These are phyloP conservation scores for Gaillardinia entomophila DNA, from an alignment of 805 yeast genomes.

Conservation along the genomic window DNA sequence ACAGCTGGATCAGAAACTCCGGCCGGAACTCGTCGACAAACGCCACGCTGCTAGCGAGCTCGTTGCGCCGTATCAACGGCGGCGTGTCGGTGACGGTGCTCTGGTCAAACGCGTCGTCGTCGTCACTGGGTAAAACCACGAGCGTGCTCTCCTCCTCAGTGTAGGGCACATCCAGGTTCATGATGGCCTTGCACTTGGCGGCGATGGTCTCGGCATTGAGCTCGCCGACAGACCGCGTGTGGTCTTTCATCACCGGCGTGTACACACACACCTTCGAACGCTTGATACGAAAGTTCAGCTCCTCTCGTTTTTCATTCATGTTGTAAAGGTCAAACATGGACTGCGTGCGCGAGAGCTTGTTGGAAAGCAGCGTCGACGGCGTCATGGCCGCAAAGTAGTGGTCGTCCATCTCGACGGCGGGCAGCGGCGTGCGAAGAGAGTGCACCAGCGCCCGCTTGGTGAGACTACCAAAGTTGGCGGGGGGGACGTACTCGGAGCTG, in stretches of 20 bases:
- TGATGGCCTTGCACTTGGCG: constrained; percentile 17
- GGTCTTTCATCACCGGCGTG: constrained; percentile 13
- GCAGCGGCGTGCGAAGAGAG: constrained; percentile 30
- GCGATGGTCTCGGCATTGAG: constrained; percentile 14
- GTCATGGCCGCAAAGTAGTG: background rate
- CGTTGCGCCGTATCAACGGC: constrained; percentile 9
- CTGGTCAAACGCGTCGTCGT: constrained; percentile 5
- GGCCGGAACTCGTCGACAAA: constrained; percentile 48
- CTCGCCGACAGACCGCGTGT: constrained; percentile 11
- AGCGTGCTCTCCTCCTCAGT: constrained; percentile 2
- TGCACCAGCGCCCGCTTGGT: constrained; percentile 21
- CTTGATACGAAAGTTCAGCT: constrained; percentile 5
- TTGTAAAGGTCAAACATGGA: constrained; percentile 26
- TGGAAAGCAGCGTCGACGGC: constrained; percentile 7
- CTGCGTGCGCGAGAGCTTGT: constrained; percentile 26
- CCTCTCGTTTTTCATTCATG: constrained; percentile 1
- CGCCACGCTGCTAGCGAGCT: constrained; percentile 30
- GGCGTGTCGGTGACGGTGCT: constrained; percentile 4
- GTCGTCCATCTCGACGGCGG: constrained; percentile 26
- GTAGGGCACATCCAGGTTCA: constrained; percentile 8
- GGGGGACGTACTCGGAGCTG: constrained; percentile 7
- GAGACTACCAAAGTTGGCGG: constrained; percentile 9
- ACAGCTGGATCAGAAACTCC: constrained; percentile 49
- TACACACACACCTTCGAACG: constrained; percentile 15
- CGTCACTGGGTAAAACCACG: constrained; percentile 3